A percentile compares a stretch with the other conserved stretches of the same genome.
Conservation (phyloP, 2,329 filamentous ascomycete genomes). For the Penicillium expansum region DNA sequence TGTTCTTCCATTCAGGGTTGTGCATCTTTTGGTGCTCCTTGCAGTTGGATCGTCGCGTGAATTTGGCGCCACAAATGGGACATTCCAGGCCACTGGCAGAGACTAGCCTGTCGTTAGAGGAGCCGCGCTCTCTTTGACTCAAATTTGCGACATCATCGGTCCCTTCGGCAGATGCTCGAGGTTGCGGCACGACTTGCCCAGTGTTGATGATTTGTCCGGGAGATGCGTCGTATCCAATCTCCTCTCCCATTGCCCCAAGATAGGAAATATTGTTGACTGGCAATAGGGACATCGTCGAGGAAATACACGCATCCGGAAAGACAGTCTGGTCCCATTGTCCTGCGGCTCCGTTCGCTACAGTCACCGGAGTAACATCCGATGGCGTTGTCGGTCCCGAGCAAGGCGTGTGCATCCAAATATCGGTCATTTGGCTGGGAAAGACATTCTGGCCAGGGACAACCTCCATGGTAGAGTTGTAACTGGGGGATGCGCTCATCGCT, state of each 20-base stretch:
- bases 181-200: neutral
- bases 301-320: constrained; percentile 1
- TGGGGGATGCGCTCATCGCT: constrained; percentile 24
- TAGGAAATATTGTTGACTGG: neutral
- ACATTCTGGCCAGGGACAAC: constrained; percentile 9
- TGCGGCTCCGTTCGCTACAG: constrained; percentile 10
- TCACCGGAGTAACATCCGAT: constrained; percentile 9
- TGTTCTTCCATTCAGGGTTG: constrained; percentile 68
- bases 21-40: constrained; percentile 85
- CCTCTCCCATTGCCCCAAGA: neutral
- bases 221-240: neutral
- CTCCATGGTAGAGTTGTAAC: constrained; percentile 25
- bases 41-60: constrained; percentile 81
- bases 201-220: neutral
- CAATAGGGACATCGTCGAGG: neutral
- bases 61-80: constrained; percentile 71
- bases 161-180: constrained; percentile 3
- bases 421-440: constrained; percentile 17
- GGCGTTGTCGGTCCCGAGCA: constrained; percentile 22
- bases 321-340: constrained; percentile 20
- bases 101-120: constrained; percentile 21
- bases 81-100: constrained; percentile 68
- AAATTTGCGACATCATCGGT: neutral
- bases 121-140: neutral
- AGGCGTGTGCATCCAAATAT: constrained; percentile 28